These are phyloP conservation scores for Calonectria pauciramosa DNA, from an alignment of 2,329 filamentous ascomycete species.

Conservation along the genomic window DNA sequence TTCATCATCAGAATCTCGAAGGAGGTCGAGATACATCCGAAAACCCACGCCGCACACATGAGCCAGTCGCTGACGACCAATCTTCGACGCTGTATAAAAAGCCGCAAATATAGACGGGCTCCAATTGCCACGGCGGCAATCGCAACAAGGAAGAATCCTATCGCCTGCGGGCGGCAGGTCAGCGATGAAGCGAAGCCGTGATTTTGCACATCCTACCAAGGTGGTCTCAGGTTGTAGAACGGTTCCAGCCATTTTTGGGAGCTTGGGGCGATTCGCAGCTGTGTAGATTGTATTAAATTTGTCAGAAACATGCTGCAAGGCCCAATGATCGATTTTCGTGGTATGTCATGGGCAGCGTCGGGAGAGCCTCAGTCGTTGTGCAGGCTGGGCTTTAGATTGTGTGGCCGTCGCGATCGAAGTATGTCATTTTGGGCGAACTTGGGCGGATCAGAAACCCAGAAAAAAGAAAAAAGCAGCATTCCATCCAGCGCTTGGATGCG, in stretches of 20 bases:
- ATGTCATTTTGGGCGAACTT: background rate
- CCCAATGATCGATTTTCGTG: background rate
- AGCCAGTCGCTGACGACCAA: background rate
- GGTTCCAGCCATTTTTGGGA: background rate
- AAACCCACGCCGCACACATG: background rate
- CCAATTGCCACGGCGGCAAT: background rate
- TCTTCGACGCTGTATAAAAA: background rate
- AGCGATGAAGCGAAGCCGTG: background rate
- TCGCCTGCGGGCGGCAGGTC: background rate
- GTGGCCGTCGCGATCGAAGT: background rate
- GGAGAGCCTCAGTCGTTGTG: background rate
- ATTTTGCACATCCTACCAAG: background rate
- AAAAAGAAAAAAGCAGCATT: background rate
- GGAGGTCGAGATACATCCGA: background rate
- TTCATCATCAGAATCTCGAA: background rate
- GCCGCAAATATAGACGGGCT: background rate
- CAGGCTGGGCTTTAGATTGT: background rate
- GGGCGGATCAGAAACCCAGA: background rate
- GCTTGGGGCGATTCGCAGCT: no score
- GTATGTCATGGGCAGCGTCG: background rate
- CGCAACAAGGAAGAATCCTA: background rate
- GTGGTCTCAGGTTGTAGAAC: background rate
- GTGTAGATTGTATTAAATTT: background rate
- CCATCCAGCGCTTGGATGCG: background rate
- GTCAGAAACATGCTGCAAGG: background rate